A percentile compares a stretch with the other conserved stretches of the same genome.
Conservation (phyloP, 768 basidiomycete genomes). For the Xerocomellus dryophilus region DNA sequence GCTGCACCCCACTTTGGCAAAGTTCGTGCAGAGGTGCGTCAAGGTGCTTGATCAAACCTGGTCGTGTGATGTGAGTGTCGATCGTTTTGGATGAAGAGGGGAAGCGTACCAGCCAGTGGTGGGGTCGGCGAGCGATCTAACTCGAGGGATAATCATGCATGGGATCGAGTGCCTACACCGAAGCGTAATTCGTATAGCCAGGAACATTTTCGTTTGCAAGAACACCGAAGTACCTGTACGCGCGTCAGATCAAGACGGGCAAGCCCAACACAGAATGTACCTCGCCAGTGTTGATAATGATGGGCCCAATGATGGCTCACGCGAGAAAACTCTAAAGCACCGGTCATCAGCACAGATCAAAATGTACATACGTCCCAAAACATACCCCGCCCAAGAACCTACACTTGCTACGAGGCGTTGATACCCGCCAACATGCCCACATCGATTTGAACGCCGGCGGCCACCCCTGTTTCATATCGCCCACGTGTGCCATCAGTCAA, state of each 20-base stretch:
- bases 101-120: conserved; percentile 42
- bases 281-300: conserved; percentile 47
- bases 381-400: conserved; percentile 48
- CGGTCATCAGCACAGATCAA: neutral
- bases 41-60: conserved; percentile 28
- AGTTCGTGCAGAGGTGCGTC: conserved; percentile 55
- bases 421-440: conserved; percentile 47
- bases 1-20: conserved; percentile 25
- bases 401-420: conserved; percentile 54
- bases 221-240: conserved; percentile 19
- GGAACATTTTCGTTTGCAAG: conserved; percentile 8
- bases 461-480: conserved; percentile 28
- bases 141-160: neutral
- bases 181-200: conserved; percentile 26
- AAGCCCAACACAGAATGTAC: neutral
- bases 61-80: neutral
- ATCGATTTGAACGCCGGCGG: conserved; percentile 56
- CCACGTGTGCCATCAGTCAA: neutral
- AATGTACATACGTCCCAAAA: neutral
- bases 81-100: neutral
- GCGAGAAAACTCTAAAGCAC: conserved; percentile 49
- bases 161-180: conserved; percentile 6
- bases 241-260: neutral
- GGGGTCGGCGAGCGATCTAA: conserved; percentile 43
- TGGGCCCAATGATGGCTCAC: conserved; percentile 60